Evolutionary conservation across 345 rosid species (phyloP).

Genomic region (Kandelia obovata): DNA sequence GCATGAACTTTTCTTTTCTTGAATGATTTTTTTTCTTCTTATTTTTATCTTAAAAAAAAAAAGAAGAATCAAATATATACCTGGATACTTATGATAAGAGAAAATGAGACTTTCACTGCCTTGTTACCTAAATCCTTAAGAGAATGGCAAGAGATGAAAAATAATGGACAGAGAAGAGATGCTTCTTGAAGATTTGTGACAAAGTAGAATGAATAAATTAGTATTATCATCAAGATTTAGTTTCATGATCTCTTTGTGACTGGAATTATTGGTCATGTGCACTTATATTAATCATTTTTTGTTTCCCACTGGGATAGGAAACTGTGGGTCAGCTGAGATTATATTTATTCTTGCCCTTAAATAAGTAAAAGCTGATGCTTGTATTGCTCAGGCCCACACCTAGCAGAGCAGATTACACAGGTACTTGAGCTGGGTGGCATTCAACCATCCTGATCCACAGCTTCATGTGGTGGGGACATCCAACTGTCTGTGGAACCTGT

Average conservation of each 20-base stretch:
- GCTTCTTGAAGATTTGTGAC: neutral
- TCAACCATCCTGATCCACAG: conserved; percentile 15
- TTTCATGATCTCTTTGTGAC: neutral
- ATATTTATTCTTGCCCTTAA: conserved; percentile 2
- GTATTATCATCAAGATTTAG: neutral
- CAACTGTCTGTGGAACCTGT: conserved; percentile 17
- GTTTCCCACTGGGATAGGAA: neutral
- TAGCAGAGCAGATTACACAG: conserved; percentile 22
- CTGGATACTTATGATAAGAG: neutral
- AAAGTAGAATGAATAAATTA: neutral
- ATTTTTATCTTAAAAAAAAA: too few species aligned
- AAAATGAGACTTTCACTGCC: neutral
- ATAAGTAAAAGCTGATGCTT: conserved; percentile 23
- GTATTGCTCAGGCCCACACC: conserved; percentile 25
- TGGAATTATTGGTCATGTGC: neutral
- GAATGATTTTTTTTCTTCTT: too few species aligned
- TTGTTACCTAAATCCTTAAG: neutral
- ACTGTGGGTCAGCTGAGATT: conserved; percentile 16
- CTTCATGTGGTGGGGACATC: conserved; percentile 23
- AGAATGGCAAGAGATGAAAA: neutral
- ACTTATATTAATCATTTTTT: neutral
- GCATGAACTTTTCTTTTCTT: too few species aligned
- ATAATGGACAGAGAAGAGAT: neutral
- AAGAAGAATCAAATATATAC: neutral
- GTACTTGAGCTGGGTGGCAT: conserved; percentile 23